Evolutionary conservation across 192 early-diverging fungal genomes (phyloP).

Genomic region (Glomus cerebriforme): DNA sequence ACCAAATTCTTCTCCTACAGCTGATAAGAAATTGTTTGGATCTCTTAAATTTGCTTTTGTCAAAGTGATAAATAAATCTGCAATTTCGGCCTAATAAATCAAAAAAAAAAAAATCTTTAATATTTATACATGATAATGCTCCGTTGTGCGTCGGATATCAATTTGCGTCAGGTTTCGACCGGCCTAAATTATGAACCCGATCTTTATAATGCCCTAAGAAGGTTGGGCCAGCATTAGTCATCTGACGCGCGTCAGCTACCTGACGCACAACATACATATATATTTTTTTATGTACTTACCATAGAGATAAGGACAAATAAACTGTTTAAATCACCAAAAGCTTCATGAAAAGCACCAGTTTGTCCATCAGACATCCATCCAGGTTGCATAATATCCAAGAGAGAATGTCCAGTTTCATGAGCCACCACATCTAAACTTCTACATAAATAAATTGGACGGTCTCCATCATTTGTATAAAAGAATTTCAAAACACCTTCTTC

Average conservation of each 20-base stretch:
- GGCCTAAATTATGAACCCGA: too few species aligned
- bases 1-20: slow-evolving; percentile 23
- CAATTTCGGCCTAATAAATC: neutral
- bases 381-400: neutral
- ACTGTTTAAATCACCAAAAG: slow-evolving; percentile 15
- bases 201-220: too few species aligned
- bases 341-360: slow-evolving; percentile 20
- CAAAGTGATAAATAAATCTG: neutral
- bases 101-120: neutral
- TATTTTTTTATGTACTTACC: neutral
- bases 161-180: too few species aligned
- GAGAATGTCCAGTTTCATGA: neutral
- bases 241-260: too few species aligned
- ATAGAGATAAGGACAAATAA: slow-evolving; percentile 13
- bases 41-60: slow-evolving; percentile 6
- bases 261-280: too few species aligned
- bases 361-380: neutral
- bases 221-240: too few species aligned
- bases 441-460: neutral
- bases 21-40: slow-evolving; percentile 5
- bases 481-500: neutral
- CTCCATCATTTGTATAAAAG: neutral
- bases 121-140: too few species aligned
- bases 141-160: too few species aligned
- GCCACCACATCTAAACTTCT: slow-evolving; percentile 10